Evolutionary conservation across 2,329 filamentous ascomycete genomes (phyloP).

Genomic region (Colletotrichum tanaceti): DNA sequence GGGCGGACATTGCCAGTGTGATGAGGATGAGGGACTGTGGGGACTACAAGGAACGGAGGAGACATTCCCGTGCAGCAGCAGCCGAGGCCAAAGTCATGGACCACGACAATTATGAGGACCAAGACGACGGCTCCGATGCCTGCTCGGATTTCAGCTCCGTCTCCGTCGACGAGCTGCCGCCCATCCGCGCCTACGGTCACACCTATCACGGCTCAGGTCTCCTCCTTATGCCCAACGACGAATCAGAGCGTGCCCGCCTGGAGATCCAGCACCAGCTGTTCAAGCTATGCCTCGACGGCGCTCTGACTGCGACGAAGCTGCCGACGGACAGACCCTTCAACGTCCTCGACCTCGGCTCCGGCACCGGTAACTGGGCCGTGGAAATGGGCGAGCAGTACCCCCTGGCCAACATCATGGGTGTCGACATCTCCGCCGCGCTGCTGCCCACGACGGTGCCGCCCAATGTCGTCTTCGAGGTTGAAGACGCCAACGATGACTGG

Average conservation of each 20-base stretch:
- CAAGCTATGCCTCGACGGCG: conserved; percentile 50
- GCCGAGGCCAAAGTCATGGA: background rate
- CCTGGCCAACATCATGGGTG: conserved; percentile 53
- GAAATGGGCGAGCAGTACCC: conserved; percentile 57
- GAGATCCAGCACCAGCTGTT: conserved; percentile 51
- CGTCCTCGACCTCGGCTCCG: conserved; percentile 57
- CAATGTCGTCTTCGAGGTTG: conserved; percentile 69
- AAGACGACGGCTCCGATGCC: conserved; percentile 45
- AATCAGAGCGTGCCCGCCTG: conserved; percentile 48
- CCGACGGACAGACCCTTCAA: conserved; percentile 42
- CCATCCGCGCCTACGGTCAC: conserved; percentile 51
- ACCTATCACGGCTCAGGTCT: conserved; percentile 52
- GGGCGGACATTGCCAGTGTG: conserved; percentile 4
- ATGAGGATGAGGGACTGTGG: conserved; percentile 10
- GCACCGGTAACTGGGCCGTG: conserved; percentile 57
- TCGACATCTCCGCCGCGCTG: conserved; percentile 56
- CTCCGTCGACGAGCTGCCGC: conserved; percentile 47
- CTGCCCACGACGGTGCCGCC: conserved; percentile 61
- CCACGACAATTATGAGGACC: conserved; percentile 39
- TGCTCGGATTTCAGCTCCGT: conserved; percentile 50
- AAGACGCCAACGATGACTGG: conserved; percentile 66
- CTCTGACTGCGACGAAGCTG: conserved; percentile 48
- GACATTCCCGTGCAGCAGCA: conserved; percentile 20
- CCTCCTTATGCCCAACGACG: conserved; percentile 51
- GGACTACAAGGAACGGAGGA: conserved; percentile 27